Evolutionary conservation across 2,329 filamentous ascomycete genomes (phyloP).

Genomic region (Xylariaceae sp.): DNA sequence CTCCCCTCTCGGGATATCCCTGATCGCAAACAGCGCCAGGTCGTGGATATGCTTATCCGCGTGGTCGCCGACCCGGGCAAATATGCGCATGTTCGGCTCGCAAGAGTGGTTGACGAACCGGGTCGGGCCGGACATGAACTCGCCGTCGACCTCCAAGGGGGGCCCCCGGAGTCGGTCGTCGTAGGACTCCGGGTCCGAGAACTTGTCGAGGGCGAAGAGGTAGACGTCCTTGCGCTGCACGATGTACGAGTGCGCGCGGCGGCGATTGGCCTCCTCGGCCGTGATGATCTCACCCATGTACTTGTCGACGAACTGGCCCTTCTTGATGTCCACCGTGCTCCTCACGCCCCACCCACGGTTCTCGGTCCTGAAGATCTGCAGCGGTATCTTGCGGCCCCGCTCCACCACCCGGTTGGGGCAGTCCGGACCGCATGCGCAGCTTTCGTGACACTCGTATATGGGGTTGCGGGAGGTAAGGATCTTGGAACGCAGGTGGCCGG

Average conservation of each 20-base stretch:
- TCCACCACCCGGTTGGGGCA: slow-evolving; percentile 81
- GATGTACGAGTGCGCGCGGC: slow-evolving; percentile 59
- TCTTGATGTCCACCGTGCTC: slow-evolving; percentile 63
- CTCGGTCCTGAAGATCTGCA: slow-evolving; percentile 76
- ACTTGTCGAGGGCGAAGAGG: slow-evolving; percentile 82
- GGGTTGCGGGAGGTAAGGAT: slow-evolving; percentile 59
- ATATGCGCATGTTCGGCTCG: slow-evolving; percentile 77
- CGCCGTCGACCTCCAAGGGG: slow-evolving; percentile 67
- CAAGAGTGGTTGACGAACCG: slow-evolving; percentile 85
- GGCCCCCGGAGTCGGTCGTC: slow-evolving; percentile 59
- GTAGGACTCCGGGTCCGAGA: slow-evolving; percentile 59
- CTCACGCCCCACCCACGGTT: slow-evolving; percentile 78
- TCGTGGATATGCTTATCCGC: slow-evolving; percentile 76
- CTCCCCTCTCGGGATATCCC: slow-evolving; percentile 64
- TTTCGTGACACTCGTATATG: slow-evolving; percentile 80
- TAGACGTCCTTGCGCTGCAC: slow-evolving; percentile 74
- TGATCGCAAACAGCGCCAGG: slow-evolving; percentile 73
- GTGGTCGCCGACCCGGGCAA: slow-evolving; percentile 77
- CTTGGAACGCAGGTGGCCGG: slow-evolving; percentile 55
- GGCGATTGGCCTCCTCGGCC: slow-evolving; percentile 62
- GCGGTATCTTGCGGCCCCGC: slow-evolving; percentile 67
- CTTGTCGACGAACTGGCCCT: slow-evolving; percentile 78
- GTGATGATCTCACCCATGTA: slow-evolving; percentile 77
- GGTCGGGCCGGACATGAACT: slow-evolving; percentile 76
- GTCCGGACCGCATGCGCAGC: slow-evolving; percentile 63